phyloP scores from a whole-genome alignment of 2,329 filamentous ascomycete genomes.

The Epichloe uncinata region DNA sequence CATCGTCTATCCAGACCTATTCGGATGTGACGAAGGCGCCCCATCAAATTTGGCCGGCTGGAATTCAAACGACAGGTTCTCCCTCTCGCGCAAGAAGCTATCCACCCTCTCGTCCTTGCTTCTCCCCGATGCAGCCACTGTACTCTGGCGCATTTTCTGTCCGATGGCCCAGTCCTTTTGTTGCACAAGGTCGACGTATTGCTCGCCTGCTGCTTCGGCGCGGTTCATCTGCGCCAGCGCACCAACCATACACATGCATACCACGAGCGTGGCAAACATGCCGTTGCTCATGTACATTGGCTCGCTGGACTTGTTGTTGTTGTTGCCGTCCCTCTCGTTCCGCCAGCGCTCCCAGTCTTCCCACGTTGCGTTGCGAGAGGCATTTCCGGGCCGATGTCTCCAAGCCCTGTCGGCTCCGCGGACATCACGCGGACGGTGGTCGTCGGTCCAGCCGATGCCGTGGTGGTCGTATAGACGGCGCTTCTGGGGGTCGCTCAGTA shows the following conservation, averaged over 20 bases:
- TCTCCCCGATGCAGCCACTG: conserved; percentile 37
- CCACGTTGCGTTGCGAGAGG: conserved; percentile 76
- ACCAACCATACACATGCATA: conserved; percentile 55
- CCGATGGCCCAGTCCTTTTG: conserved; percentile 53
- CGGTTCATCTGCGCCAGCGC: conserved; percentile 60
- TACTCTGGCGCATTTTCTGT: conserved; percentile 40
- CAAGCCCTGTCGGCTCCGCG: conserved; percentile 32
- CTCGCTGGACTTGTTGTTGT: conserved; percentile 26
- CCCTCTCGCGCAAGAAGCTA: conserved; percentile 62
- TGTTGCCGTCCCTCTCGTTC: conserved; percentile 32
- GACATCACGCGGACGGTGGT: conserved; percentile 39
- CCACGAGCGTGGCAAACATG: conserved; percentile 57
- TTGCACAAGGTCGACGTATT: conserved; percentile 52
- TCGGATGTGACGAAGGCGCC: conserved; percentile 5
- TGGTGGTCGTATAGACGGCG: conserved; percentile 70
- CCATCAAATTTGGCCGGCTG: conserved; percentile 18
- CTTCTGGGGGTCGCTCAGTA: conserved; percentile 70
- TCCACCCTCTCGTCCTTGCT: conserved; percentile 56
- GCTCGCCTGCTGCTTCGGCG: conserved; percentile 47
- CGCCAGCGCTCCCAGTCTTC: conserved; percentile 91
- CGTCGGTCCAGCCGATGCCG: conserved; percentile 63
- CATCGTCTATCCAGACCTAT: conserved; percentile 1
- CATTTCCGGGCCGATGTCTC: conserved; percentile 33
- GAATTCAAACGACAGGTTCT: conserved; percentile 29
- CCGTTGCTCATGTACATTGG: conserved; percentile 64